These are phyloP conservation scores for Marchantia paleacea DNA, from an alignment of 225 moss, liverwort and hornwort genomes.

Conservation along the genomic window DNA sequence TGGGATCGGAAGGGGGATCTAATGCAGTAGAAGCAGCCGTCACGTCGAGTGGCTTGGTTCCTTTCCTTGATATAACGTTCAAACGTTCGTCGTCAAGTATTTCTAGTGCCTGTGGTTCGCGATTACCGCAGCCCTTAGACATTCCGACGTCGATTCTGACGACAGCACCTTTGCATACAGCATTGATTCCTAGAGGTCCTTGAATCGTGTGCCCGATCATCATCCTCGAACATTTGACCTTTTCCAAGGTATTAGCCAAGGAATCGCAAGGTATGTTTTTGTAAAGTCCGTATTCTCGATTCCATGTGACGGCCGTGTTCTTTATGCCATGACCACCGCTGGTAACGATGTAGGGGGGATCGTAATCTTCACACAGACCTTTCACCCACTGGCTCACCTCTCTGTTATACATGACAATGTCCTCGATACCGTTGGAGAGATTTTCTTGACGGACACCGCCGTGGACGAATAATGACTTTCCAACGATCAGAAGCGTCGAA, in stretches of 20 bases:
- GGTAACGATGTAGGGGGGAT: not conserved
- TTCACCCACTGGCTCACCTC: constrained; percentile 2
- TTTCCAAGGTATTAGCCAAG: no score
- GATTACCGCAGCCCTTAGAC: not conserved
- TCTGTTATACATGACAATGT: constrained; percentile 1
- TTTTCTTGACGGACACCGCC: constrained; percentile 17
- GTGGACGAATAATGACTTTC: constrained; percentile 29
- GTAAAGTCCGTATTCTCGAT: not conserved
- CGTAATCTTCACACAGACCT: not conserved
- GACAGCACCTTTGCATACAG: not conserved
- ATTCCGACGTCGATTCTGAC: not conserved
- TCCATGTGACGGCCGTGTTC: not conserved
- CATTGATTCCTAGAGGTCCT: not conserved
- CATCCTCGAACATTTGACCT: not conserved
- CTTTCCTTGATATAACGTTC: not conserved
- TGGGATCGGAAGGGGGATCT: no score
- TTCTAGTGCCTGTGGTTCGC: not conserved
- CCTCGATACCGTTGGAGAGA: not conserved
- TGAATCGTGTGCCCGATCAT: not conserved
- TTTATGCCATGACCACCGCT: no score
- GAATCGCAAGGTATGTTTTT: no score
- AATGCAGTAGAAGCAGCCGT: no score
- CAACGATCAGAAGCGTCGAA: constrained; percentile 19
- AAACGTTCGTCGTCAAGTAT: not conserved
- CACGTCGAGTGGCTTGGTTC: not conserved